Evolutionary conservation across 805 yeast species (phyloP).

Genomic region (Blastobotrys terrestris): DNA sequence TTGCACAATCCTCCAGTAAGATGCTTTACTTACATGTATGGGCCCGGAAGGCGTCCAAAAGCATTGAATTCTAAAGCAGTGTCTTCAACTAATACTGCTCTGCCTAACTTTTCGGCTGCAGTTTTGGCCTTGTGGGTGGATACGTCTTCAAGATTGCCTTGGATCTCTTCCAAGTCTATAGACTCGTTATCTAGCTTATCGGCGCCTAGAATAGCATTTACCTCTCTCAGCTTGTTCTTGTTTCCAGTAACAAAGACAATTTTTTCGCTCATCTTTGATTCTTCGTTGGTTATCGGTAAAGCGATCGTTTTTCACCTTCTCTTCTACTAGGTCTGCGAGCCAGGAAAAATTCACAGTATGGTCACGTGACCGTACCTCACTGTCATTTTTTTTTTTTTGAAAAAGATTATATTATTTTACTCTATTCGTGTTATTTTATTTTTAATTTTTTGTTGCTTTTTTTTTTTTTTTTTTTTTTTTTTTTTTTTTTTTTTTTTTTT

Average conservation of each 20-base stretch:
- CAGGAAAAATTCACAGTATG: too few relatives aligned
- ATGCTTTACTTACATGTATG: constrained; percentile 45
- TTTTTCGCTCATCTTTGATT: neutral
- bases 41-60: constrained; percentile 85
- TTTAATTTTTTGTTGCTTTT: too few relatives aligned
- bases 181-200: constrained; percentile 50
- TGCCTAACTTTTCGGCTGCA: constrained; percentile 56
- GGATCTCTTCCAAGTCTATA: constrained; percentile 84
- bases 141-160: constrained; percentile 79
- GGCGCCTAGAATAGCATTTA: constrained; percentile 56
- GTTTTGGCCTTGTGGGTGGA: constrained; percentile 71
- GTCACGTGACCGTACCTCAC: too few relatives aligned
- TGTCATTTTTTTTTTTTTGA: too few relatives aligned
- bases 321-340: too few relatives aligned
- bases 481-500: too few relatives aligned
- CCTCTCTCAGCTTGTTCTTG: constrained; percentile 80
- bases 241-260: constrained; percentile 41
- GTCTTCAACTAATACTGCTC: constrained; percentile 93
- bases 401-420: too few relatives aligned
- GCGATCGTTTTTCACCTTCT: too few relatives aligned
- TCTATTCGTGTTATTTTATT: too few relatives aligned
- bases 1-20: neutral
- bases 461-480: too few relatives aligned
- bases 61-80: constrained; percentile 85
- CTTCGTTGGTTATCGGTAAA: too few relatives aligned